Evolutionary conservation across 2,329 filamentous ascomycete genomes (phyloP), one percentile per base, ranked within the genome.

Genomic region (Anisogramma anomala): DNA sequence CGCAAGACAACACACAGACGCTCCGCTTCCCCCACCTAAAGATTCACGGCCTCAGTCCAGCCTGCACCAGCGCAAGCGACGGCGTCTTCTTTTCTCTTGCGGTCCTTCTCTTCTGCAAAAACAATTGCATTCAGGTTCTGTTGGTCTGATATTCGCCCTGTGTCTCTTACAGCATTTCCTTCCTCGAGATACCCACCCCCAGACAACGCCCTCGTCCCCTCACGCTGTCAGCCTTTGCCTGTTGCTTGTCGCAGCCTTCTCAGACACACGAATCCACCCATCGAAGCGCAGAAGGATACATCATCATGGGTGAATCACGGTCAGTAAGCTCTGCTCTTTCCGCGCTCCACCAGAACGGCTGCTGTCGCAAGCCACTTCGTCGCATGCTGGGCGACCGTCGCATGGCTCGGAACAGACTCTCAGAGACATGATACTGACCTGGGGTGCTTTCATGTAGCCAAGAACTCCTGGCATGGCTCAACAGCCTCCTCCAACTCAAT

Each of bases 401-500:
- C 33, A 25, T 15, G n/a, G 6, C 33, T 8, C 10, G 4, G 3
- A 27, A 13, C 25, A 13, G 10, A 9, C n/a, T 6, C 25, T 3
- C 3, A 6, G 25, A 4, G 10, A 7, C 18, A 34, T 26, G 14
- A 36, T n/a, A 27, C 44, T 46, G 22, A 46, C 41, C 4, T 27
- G 19, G 17, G 33, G 22, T 26, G 25, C 23, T 17, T 39, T 44
- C 40, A 23, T 49, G 45, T 56, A 96, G 91, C 72, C 91, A 98
- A 68, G 91, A 98, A 70, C 78, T 98, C 54, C 73, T 98, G 54
- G 76, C 80, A 67, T 98, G 91, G 91, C 72, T 96, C 52, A 98
- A 98, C 73, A 89, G 84, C 73, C 83, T 98, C 49, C 79, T 98
- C 38, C 87, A 95, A 69, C 82, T 98, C 58, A 98, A 96, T 69